A percentile compares a stretch with the other conserved stretches of the same genome.
Conservation (phyloP, 2,329 filamentous ascomycete species). For the Colletotrichum euphorbiae region DNA sequence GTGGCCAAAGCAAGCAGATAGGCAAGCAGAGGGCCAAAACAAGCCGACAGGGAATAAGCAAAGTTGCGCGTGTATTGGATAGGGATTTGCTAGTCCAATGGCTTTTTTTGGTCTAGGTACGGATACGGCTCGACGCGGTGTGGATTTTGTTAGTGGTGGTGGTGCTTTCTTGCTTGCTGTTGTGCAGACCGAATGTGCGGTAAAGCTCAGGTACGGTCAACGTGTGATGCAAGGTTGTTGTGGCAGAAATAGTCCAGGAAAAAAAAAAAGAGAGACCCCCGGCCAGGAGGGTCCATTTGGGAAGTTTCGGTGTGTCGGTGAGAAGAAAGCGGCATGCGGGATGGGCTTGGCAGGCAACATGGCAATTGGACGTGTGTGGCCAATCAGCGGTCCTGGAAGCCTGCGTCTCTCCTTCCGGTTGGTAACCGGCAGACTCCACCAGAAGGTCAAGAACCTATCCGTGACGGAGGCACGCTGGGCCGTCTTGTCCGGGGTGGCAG, state of each 20-base stretch:
- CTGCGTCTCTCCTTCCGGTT: slow-evolving; percentile 37
- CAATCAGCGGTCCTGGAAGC: slow-evolving; percentile 26
- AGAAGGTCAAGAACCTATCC: no score
- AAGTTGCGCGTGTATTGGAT: slow-evolving; percentile 27
- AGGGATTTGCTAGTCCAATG: slow-evolving; percentile 34
- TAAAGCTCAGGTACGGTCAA: slow-evolving; percentile 18
- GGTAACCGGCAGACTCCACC: slow-evolving; percentile 32
- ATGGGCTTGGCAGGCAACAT: slow-evolving; percentile 33
- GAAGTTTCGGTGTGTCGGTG: slow-evolving; percentile 40
- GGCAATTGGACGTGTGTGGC: slow-evolving; percentile 18
- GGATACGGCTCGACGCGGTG: slow-evolving; percentile 4
- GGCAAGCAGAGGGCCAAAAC: slow-evolving; percentile 13
- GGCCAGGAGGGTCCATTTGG: slow-evolving; percentile 20
- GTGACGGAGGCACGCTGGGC: neutral
- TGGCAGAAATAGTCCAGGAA: neutral
- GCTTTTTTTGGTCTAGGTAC: slow-evolving; percentile 33
- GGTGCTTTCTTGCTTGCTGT: no score
- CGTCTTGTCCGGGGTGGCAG: neutral
- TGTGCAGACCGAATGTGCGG: slow-evolving; percentile 17
- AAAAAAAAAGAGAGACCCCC: neutral
- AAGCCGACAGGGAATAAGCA: slow-evolving; percentile 36
- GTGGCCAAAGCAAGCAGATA: slow-evolving; percentile 10
- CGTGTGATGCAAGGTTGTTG: slow-evolving; percentile 14
- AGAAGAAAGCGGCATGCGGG: slow-evolving; percentile 38
- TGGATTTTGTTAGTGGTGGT: neutral